Conservation (phyloP, 768 basidiomycete genomes). For the Tulasnella calospora region DNA sequence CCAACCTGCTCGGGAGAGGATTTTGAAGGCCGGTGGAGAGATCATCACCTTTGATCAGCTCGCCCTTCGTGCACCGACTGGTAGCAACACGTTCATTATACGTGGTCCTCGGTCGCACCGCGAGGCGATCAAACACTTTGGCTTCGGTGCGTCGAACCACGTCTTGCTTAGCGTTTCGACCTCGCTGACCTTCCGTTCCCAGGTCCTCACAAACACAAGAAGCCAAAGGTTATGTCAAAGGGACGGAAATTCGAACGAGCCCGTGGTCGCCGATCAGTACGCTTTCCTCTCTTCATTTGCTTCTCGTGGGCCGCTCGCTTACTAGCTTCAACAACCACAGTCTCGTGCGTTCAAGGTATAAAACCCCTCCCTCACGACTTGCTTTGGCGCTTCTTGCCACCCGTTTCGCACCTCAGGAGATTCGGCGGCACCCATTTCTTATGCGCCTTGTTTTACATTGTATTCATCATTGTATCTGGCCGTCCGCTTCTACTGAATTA, state of each 20-base stretch:
- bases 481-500: constrained; percentile 10
- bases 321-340: constrained; percentile 30
- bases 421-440: not conserved
- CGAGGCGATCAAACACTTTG: constrained; percentile 97
- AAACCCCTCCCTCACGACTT: constrained; percentile 29
- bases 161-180: not conserved
- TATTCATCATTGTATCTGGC: constrained; percentile 10
- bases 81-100: constrained; percentile 89
- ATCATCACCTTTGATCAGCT: constrained; percentile 93
- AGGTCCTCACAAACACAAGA: constrained; percentile 97
- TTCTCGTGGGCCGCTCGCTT: not conserved
- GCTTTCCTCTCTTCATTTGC: constrained; percentile 1
- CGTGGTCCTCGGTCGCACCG: constrained; percentile 89
- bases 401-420: not conserved
- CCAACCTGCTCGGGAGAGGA: constrained; percentile 85
- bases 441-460: constrained; percentile 4
- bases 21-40: constrained; percentile 93
- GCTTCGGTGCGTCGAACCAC: constrained; percentile 60
- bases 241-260: constrained; percentile 98
- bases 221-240: constrained; percentile 92
- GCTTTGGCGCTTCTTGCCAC: constrained; percentile 6
- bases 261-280: constrained; percentile 90
- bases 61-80: constrained; percentile 88
- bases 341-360: constrained; percentile 96
- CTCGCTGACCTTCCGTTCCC: not conserved